Evolutionary conservation across 2,329 filamentous ascomycete genomes (phyloP).

Genomic region (Alternaria longipes): DNA sequence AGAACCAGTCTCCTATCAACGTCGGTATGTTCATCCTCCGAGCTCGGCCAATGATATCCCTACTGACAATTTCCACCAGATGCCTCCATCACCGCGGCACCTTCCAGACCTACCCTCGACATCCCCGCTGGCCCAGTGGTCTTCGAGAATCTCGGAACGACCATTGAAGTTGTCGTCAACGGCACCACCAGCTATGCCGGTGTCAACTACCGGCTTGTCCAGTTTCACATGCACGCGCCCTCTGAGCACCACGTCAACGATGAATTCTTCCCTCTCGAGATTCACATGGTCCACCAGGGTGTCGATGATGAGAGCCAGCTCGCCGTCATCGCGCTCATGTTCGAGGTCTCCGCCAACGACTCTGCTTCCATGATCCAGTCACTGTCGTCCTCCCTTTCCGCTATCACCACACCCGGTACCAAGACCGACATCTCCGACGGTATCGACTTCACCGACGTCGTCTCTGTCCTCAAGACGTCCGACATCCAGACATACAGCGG

Average conservation of each 20-base stretch:
- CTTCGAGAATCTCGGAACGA: slow-evolving; percentile 68
- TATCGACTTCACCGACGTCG: slow-evolving; percentile 58
- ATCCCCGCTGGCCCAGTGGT: slow-evolving; percentile 57
- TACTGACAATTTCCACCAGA: slow-evolving; percentile 32
- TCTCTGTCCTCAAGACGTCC: slow-evolving; percentile 49
- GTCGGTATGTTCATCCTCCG: slow-evolving; percentile 47
- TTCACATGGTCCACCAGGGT: slow-evolving; percentile 68
- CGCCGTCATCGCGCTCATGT: slow-evolving; percentile 54
- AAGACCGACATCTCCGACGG: slow-evolving; percentile 37
- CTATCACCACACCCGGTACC: slow-evolving; percentile 54
- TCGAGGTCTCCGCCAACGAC: slow-evolving; percentile 52
- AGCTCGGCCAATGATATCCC: not conserved
- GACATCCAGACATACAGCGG: slow-evolving; percentile 63
- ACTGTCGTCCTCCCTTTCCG: slow-evolving; percentile 46
- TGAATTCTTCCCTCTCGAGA: slow-evolving; percentile 59
- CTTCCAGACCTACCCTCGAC: slow-evolving; percentile 41
- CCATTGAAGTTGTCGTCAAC: slow-evolving; percentile 64
- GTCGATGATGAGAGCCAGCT: slow-evolving; percentile 49
- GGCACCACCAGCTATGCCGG: slow-evolving; percentile 57
- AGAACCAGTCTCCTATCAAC: slow-evolving; percentile 66
- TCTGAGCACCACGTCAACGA: slow-evolving; percentile 65
- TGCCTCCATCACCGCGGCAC: slow-evolving; percentile 41
- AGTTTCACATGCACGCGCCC: slow-evolving; percentile 70
- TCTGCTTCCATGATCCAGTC: slow-evolving; percentile 43
- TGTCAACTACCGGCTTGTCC: slow-evolving; percentile 56